A percentile compares a stretch with the other conserved stretches of the same genome.
Conservation (phyloP, 202 grass and related monocot genomes). For the Zoysia matrella region DNA sequence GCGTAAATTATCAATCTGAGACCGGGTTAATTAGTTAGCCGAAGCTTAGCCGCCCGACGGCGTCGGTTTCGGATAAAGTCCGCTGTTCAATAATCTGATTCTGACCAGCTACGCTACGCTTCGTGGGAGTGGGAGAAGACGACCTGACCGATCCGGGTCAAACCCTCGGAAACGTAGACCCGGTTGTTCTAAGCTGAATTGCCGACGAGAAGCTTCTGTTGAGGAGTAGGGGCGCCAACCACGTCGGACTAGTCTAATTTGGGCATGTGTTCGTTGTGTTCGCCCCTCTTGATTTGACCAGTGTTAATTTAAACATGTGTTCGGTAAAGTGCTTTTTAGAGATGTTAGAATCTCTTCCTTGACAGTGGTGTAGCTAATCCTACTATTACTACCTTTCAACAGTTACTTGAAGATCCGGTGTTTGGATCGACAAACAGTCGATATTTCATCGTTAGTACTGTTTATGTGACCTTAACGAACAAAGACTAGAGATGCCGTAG, state of each 20-base stretch:
- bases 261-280: not conserved
- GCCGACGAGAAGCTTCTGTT: not conserved
- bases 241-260: not conserved
- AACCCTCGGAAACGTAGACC: not conserved
- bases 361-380: too few species aligned
- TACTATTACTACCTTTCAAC: too few species aligned
- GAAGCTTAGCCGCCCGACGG: not conserved
- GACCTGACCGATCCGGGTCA: conserved; percentile 8
- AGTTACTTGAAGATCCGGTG: too few species aligned
- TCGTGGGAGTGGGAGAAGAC: not conserved
- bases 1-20: not conserved
- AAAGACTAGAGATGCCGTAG: too few species aligned
- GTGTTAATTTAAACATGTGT: not conserved
- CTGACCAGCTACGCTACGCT: not conserved
- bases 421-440: too few species aligned
- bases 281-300: not conserved
- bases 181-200: not conserved
- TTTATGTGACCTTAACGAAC: too few species aligned
- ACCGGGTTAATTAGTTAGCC: not conserved
- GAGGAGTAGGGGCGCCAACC: not conserved
- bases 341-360: too few species aligned
- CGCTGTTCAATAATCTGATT: not conserved
- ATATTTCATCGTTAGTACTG: too few species aligned
- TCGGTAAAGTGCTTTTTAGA: not conserved
- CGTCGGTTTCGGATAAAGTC: not conserved